Conservation (phyloP, 108 stramenopile species). For the Aureococcus anophagefferens region DNA sequence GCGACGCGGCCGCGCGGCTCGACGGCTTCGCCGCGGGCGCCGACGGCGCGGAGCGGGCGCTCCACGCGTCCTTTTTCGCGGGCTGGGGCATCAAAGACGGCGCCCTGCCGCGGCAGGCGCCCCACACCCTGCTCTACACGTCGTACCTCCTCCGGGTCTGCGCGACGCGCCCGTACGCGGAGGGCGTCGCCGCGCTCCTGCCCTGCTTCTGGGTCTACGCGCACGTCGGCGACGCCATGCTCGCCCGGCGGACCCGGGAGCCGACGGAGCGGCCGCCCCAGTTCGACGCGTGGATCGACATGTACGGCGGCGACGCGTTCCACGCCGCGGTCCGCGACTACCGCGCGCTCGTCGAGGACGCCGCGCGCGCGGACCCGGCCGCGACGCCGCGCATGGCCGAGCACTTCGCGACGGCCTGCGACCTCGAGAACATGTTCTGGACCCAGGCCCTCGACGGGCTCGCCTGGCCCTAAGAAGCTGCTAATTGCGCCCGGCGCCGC, state of each 20-base stretch:
- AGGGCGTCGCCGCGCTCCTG: conserved; percentile 64
- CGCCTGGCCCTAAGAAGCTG: too few relatives aligned
- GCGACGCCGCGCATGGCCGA: conserved; percentile 54
- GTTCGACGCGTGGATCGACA: conserved; percentile 80
- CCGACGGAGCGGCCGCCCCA: conserved; percentile 43
- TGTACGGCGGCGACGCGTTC: conserved; percentile 73
- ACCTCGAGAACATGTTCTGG: conserved; percentile 83
- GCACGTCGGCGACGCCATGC: conserved; percentile 73
- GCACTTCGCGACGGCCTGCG: conserved; percentile 65
- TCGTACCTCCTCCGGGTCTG: conserved; percentile 67
- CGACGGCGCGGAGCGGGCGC: conserved; percentile 55
- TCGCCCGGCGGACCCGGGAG: conserved; percentile 37
- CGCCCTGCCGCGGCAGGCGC: conserved; percentile 11
- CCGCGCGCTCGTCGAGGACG: conserved; percentile 57
- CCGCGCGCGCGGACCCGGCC: conserved; percentile 27
- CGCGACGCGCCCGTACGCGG: conserved; percentile 44
- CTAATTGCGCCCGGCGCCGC: too few relatives aligned
- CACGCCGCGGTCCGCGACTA: conserved; percentile 61
- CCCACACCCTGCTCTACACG: conserved; percentile 66
- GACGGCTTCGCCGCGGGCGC: conserved; percentile 58
- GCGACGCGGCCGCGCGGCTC: conserved; percentile 33
- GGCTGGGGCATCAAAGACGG: conserved; percentile 23
- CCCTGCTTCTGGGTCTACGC: conserved; percentile 81
- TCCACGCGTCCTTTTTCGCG: conserved; percentile 63
- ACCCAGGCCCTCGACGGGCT: conserved; percentile 50